Base-by-base conservation (phyloP, 2,329 filamentous ascomycete genomes). In the Botrytis byssoidea region DNA sequence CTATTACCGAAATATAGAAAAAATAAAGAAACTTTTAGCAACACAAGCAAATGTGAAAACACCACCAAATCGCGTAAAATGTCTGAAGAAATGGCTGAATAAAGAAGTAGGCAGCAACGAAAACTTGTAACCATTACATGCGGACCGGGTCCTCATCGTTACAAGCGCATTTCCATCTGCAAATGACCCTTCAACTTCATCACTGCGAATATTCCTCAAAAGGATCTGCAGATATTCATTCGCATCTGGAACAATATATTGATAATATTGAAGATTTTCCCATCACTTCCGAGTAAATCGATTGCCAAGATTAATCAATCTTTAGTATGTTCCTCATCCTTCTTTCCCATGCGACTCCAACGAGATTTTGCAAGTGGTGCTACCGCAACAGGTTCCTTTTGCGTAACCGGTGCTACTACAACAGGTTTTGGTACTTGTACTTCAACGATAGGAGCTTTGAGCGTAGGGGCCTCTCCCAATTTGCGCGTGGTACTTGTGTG, bases 401-500 rank as follows among this genome's bases (percentile, higher is more conserved):
- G 40, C 12, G 40, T 14, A 42, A 16, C 12, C 12, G 66, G 66
- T 48, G 44, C 44, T 48, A 48, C 44, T 6, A 42, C 12, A n/a
- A 16, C 66, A 18, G 35, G n/a, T 32, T 51, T 20, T 42, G 66
- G 66, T 32, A 12, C 29, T 5, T n/a, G 48, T 42, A 68, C 35
- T 32, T 68, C 35, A 22, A 32, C n/a, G 6, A 7, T 57, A 25
- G 66, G 10, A 20, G 25, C 22, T 40, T 37, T 5, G 48, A 57
- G 9, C 44, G 25, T 32, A 22, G 80, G 80, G 55, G 80, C 80
- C 73, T 81, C 80, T 64, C 80, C 80, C 7, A 81, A 48, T 69
- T 81, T 81, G 60, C 80, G 75, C 10, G 75, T 78, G 3, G 78
- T 80, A 70, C 77, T 80, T 42, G 76, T 81, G 74, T 81, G 80